Evolutionary conservation across 257 asterid genomes (phyloP), one percentile per base, ranked within the genome.

Genomic region (Haberlea rhodopensis): DNA sequence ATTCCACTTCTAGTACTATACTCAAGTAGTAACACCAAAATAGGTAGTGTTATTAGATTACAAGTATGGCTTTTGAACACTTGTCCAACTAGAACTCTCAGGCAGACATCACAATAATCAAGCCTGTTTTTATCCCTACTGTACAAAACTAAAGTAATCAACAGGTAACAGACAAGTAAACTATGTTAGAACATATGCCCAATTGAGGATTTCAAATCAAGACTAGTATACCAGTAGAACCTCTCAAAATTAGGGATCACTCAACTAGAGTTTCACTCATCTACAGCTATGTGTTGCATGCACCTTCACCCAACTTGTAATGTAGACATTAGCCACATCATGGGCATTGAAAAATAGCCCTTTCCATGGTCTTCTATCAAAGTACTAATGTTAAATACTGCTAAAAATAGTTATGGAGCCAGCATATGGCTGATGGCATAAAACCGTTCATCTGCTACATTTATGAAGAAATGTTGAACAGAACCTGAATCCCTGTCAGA

Each of bases 401-500:
- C 51, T 43, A 43, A 37, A 20, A 59, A 31, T 20, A 22, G 20
- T 21, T 6, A 24, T 21, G 45, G 19, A 15, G 73, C 45, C 24
- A 63, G 43, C 34, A 7, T 51, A 40, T 10, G 1, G 22, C 45
- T 31, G 28, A 23, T 37, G 51, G 60, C 19, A 10, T 20, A 60
- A 28, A 29, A 37, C 24, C 28, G 49, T 46, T 29, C 43, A 20
- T 28, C 31, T 1, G n/a, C 49, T 28, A 29, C 51, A 65, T 62
- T 29, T 6, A 48, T 15, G 68, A 37, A 64, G 56, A 57, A 66
- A 66, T 63, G 55, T 62, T 40, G 63, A 66, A 53, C 51, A 40
- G 53, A 70, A 88, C 97, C 97, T 81, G 97, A 82, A 76, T 85
- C 97, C 79, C 64, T 75, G 70, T 84, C 95, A 57, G 96, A 83